phyloP scores from a whole-genome alignment of 139 green algal genomes.

The Chlorella sp. region DNA sequence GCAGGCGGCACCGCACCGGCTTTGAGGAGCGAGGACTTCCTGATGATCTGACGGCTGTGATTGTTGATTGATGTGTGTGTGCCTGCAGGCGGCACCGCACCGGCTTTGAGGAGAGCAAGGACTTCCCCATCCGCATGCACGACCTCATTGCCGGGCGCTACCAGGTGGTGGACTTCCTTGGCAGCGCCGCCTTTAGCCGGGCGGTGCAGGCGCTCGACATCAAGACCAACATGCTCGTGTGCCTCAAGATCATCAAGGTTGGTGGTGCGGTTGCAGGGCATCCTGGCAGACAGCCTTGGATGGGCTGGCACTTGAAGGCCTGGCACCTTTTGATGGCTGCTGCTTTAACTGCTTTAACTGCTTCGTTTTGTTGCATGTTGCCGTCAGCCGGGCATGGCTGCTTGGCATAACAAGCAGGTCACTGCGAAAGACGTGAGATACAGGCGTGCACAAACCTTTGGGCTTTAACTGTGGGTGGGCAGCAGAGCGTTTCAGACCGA shows the following conservation, averaged over 20 bases:
- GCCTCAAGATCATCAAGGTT: slow-evolving; percentile 96
- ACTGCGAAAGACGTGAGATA: too few relatives aligned
- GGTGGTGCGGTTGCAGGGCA: neutral
- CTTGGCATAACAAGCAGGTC: too few relatives aligned
- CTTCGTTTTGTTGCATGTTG: too few relatives aligned
- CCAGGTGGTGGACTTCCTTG: slow-evolving; percentile 86
- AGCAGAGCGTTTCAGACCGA: neutral
- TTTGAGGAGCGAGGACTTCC: slow-evolving; percentile 95
- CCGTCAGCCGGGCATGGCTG: too few relatives aligned
- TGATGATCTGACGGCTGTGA: too few relatives aligned
- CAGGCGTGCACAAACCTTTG: too few relatives aligned
- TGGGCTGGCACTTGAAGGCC: neutral
- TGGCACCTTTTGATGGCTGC: neutral
- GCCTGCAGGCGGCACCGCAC: slow-evolving; percentile 47
- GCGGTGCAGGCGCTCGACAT: slow-evolving; percentile 90
- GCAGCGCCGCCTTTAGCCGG: slow-evolving; percentile 87
- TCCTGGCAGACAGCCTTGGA: neutral
- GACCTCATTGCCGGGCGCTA: slow-evolving; percentile 89
- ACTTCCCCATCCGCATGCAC: slow-evolving; percentile 76
- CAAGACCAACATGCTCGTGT: slow-evolving; percentile 80
- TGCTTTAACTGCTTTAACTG: neutral
- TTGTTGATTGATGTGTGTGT: too few relatives aligned
- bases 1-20: slow-evolving; percentile 58
- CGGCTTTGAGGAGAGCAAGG: slow-evolving; percentile 89
- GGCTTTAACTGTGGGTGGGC: too few relatives aligned